Base-by-base conservation (phyloP, 1,284 basidiomycete species). In the Apiotrichum mycotoxinovorans region DNA sequence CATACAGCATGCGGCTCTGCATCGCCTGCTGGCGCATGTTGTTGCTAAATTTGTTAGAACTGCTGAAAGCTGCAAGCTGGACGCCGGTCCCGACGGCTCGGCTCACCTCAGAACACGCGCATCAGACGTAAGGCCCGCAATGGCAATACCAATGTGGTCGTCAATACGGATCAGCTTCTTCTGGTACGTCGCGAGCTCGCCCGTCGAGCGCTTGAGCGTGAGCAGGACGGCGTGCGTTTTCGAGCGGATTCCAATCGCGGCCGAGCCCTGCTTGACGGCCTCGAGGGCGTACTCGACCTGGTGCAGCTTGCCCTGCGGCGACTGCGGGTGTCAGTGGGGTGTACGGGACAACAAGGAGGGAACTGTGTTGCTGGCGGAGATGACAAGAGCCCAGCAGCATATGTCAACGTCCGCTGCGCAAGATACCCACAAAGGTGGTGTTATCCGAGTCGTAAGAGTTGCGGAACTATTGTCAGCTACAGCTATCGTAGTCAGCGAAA, bases 91-190 rank as follows among this genome's bases (percentile, higher is more conserved):
- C n/a, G n/a, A n/a, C n/a, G n/a, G n/a, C n/a, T n/a, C n/a, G n/a
- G n/a, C 79, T 63, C 46, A 94, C 92, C 91, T 94, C 66, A 98
- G 78, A 0, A 98, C 96, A 75, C 96, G 87, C 52, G 96, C 96
- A 80, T 99, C 96, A 51, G 90, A 94, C 10, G 96, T 99, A 62
- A 99, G 81, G 22, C 96, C 96, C 50, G 96, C 96, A 74, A 98
- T 98, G 47, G 93, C 96, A 71, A 99, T 93, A 44, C 96, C 96
- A 71, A 97, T 87, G 80, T 99, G 96, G 77, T 98, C 94, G 76
- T 98, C 96, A 84, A 99, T 96, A 71, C 92, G 84, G 77, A 96
- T 95, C 87, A 98, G 90, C 84, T 99, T 98, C 81, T 98, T 94
- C 76, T 99, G 96, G 82, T 98, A 98, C 40, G 89, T 91, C 17